Evolutionary conservation across 257 asterid genomes (phyloP).

Genomic region (Ocimum tenuiflorum): DNA sequence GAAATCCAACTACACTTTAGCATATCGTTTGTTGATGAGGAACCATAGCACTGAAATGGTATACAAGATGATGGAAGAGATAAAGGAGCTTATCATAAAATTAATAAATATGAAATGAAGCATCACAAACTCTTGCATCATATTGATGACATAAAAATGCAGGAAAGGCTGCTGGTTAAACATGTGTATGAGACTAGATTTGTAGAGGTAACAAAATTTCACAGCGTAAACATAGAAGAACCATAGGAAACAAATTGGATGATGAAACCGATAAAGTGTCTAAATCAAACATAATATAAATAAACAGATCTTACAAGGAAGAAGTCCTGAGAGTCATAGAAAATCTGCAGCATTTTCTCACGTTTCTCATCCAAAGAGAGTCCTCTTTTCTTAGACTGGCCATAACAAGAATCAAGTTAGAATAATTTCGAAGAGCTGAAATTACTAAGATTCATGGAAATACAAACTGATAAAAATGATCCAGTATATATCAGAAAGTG

Average conservation of each 20-base stretch:
- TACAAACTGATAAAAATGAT: not conserved
- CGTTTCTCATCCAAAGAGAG: conserved; percentile 92
- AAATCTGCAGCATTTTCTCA: conserved; percentile 87
- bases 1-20: not conserved
- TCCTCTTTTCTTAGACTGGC: conserved; percentile 88
- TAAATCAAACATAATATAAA: not conserved
- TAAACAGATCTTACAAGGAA: conserved; percentile 62
- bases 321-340: conserved; percentile 81
- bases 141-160: not conserved
- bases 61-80: not conserved
- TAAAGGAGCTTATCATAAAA: not conserved
- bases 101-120: conserved; percentile 1
- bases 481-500: not conserved
- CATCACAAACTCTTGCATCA: not conserved
- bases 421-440: not conserved
- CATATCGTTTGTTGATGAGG: not conserved
- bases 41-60: not conserved
- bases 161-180: not conserved
- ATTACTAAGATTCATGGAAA: not conserved
- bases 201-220: not conserved
- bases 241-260: not conserved
- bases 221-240: not conserved
- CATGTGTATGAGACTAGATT: conserved; percentile 1
- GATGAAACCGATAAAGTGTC: not conserved
- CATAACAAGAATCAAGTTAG: conserved; percentile 9